Evolutionary conservation across 176 grass and related monocot species (phyloP), one percentile per base, ranked within the genome.

Genomic region (Juncus inflexus): DNA sequence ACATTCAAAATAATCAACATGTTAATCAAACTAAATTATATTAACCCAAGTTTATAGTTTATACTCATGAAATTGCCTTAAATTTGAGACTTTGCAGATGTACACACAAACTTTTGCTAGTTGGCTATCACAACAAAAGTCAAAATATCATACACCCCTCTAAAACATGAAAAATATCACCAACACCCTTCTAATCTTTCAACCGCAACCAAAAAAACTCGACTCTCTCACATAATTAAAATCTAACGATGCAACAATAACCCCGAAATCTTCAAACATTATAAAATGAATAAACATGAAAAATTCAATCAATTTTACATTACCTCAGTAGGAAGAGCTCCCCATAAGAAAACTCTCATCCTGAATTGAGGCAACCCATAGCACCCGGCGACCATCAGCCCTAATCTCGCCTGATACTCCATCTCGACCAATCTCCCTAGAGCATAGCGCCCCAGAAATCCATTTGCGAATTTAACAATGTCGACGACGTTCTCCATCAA

Each of bases 401-500:
- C 92, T 49, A 97, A 75, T 1, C 82, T 50, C 35, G 87, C 82
- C 69, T 97, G 92, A 40, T 97, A 97, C 5, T 91, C 91, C 67
- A 91, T 63, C 2, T 88, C 57, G 10, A 97, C 92, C 2, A 97
- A 64, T 1, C 82, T 71, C 35, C 87, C 90, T 39, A 97, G 40
- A 2, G 92, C 92, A 66, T 86, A 97, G 72, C 85, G 75, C 12
- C 85, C 80, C 2, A 97, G 59, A 50, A 86, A 89, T 0, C 92
- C 87, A 12, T 89, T 75, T 3, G 92, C 82, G 65, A 97, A 97
- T 40, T 89, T 97, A 0, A 97, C 39, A 55, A 97, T 91, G 43
- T 97, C 92, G 0, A 97, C 92, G 0, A 97, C 92, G 63, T 97
- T 97, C 53, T 97, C 92, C 92, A 97, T 97, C 0, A 97, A 52